phyloP scores from a whole-genome alignment of 2,329 filamentous ascomycete genomes.

The Cordyceps farinosa region DNA sequence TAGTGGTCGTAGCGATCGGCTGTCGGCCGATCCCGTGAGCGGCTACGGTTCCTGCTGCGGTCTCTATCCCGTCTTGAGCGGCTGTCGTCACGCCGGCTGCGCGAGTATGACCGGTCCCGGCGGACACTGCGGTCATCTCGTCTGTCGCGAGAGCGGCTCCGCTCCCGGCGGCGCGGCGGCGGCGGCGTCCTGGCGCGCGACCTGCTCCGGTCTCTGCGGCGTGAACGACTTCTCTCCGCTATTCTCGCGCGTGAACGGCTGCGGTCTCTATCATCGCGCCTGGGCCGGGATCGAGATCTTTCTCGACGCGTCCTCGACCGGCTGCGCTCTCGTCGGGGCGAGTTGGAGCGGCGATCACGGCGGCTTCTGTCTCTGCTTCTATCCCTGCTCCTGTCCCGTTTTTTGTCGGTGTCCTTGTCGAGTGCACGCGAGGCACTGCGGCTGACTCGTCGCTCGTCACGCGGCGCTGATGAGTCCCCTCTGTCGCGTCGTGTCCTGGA shows the following conservation, averaged over 20 bases:
- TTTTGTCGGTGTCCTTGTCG: constrained; percentile 37
- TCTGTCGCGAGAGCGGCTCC: constrained; percentile 33
- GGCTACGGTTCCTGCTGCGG: constrained; percentile 24
- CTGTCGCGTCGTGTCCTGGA: constrained; percentile 30
- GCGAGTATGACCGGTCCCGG: constrained; percentile 29
- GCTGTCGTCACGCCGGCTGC: constrained; percentile 31
- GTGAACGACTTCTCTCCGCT: constrained; percentile 35
- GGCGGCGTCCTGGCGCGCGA: constrained; percentile 28
- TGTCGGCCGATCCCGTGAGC: constrained; percentile 26
- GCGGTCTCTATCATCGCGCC: constrained; percentile 34
- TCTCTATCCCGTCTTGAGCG: constrained; percentile 31
- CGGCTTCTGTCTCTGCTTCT: constrained; percentile 30
- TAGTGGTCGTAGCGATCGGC: constrained; percentile 29
- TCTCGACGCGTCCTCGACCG: constrained; percentile 36
- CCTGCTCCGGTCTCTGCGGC: constrained; percentile 36
- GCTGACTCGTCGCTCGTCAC: constrained; percentile 31
- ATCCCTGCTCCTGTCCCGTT: constrained; percentile 24
- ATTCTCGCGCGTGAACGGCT: constrained; percentile 33
- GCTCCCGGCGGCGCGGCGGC: constrained; percentile 29
- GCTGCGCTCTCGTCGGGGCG: constrained; percentile 38
- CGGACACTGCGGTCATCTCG: constrained; percentile 24
- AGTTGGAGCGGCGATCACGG: constrained; percentile 37
- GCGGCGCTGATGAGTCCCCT: constrained; percentile 24
- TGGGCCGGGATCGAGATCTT: constrained; percentile 38
- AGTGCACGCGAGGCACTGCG: constrained; percentile 39